Conservation (phyloP, 2,329 filamentous ascomycete genomes). For the Penicillium sp. region DNA sequence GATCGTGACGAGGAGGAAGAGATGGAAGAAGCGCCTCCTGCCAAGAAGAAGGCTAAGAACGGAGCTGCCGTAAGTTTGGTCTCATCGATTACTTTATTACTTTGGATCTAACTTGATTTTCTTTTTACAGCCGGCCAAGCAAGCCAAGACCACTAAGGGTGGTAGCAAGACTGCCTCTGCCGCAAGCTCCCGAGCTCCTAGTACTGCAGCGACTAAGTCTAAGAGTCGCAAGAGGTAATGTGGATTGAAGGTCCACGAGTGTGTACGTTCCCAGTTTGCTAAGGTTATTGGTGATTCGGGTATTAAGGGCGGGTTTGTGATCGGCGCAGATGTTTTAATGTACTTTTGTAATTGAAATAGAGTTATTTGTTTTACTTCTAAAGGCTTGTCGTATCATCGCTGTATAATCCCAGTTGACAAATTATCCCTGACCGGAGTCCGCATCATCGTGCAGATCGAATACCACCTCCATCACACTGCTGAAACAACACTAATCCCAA, state of each 20-base stretch:
- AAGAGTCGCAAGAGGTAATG: constrained; percentile 50
- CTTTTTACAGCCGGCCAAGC: constrained; percentile 71
- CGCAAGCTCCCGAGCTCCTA: constrained; percentile 78
- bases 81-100: background rate
- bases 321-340: constrained; percentile 17
- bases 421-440: constrained; percentile 8
- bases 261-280: constrained; percentile 4
- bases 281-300: constrained; percentile 1
- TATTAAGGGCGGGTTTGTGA: constrained; percentile 7
- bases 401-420: background rate
- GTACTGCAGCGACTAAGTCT: constrained; percentile 62
- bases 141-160: constrained; percentile 79
- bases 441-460: constrained; percentile 11
- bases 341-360: constrained; percentile 15
- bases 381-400: constrained; percentile 14
- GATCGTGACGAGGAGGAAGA: constrained; percentile 76
- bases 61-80: constrained; percentile 70
- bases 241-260: background rate
- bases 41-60: constrained; percentile 92
- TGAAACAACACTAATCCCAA: constrained; percentile 7
- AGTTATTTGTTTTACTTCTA: background rate
- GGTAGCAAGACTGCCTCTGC: constrained; percentile 73
- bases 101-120: constrained; percentile 9
- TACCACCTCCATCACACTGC: constrained; percentile 1
- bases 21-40: constrained; percentile 75